Percentiles rank a stretch among this genome's conserved stretches.
Conservation (phyloP, 2,329 filamentous ascomycete genomes). For the Colletotrichum coccodes region DNA sequence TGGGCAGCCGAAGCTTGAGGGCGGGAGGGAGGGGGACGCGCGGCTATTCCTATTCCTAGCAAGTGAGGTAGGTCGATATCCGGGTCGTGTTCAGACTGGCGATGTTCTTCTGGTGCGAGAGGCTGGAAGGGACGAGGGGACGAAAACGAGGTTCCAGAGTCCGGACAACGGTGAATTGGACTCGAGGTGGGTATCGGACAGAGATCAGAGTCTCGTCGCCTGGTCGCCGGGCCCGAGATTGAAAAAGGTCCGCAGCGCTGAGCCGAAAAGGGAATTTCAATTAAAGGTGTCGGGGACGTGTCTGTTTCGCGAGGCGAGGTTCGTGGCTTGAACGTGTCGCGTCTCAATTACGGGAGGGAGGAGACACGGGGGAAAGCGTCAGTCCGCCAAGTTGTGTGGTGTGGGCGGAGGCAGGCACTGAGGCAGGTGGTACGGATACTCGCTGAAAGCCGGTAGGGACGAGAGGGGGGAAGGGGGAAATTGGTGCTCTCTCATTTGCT, state of each 20-base stretch:
- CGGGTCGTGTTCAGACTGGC: neutral
- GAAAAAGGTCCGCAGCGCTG: constrained; percentile 16
- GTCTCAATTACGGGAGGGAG: constrained; percentile 36
- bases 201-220: constrained; percentile 5
- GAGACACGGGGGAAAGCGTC: neutral
- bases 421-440: neutral
- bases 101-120: neutral
- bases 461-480: neutral
- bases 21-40: neutral
- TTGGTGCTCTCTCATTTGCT: constrained; percentile 18
- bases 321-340: constrained; percentile 44
- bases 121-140: neutral
- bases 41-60: constrained; percentile 7
- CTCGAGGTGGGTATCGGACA: neutral
- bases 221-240: constrained; percentile 20
- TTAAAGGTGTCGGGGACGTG: constrained; percentile 45
- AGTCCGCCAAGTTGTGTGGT: no score
- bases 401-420: neutral
- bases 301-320: constrained; percentile 54
- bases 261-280: constrained; percentile 34
- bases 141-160: neutral
- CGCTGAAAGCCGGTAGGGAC: neutral
- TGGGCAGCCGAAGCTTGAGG: neutral
- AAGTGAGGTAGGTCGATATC: neutral
- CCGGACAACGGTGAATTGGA: neutral